Evolutionary conservation across 768 basidiomycete genomes (phyloP), one percentile per base, ranked within the genome.

Genomic region (Chalciporus sphaerocephalus): DNA sequence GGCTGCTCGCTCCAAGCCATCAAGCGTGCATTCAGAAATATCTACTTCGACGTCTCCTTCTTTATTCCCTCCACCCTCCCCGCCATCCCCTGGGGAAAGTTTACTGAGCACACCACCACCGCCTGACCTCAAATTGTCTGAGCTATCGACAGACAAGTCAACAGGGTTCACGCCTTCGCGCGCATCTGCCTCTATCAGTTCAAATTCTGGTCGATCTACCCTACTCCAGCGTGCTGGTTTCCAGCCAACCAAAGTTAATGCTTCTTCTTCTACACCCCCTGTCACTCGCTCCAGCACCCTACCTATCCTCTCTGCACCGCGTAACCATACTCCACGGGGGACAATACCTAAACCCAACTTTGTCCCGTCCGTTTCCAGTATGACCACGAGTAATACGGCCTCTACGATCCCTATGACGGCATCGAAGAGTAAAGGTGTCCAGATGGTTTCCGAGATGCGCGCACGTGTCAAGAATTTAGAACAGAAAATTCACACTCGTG

Each of bases 401-500:
- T 54, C 61, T 6, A 56, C 49, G 38, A 61, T 69, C 32, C 61
- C 63, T 7, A 54, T 73, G 43, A 76, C 76, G 3, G 67, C 78
- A 11, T 76, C 86, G 4, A 86, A 74, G 70, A 90, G 78, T 62
- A 86, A 82, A 61, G 90, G 89, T 21, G 87, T 91, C 3, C 89
- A 92, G 59, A 92, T 93, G 91, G 88, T 92, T 5, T 85, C 87
- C 18, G 91, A 92, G 61, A 90, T 93, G 85, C 80, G 91, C 33
- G 88, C 87, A 30, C 77, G 86, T 41, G 89, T 92, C 23, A 81
- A 74, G 59, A 86, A 83, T 54, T 67, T 92, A 30, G 87, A 92
- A 57, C 87, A 89, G 67, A 88, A 86, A 66, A 87, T 92, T 36
- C 87, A 91, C 57, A 89, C 87, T 35, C 85, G 86, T 35, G 89